phyloP scores from a whole-genome alignment of 208 protist genomes.

The Wallacemonas sp. region DNA sequence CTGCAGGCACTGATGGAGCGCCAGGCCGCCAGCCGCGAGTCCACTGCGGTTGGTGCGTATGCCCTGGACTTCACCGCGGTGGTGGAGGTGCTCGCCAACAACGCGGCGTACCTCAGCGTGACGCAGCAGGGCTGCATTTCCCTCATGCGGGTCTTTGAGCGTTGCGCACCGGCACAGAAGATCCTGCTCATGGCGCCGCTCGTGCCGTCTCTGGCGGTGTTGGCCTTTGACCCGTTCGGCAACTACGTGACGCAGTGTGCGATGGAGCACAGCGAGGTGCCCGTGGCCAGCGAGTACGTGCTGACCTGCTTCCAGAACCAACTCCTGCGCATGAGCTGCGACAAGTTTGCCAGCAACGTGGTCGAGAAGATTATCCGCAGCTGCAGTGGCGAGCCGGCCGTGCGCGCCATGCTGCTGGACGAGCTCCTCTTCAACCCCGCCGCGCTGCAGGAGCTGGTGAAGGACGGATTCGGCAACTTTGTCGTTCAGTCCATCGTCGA shows the following conservation, averaged over 20 bases:
- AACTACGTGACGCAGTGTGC: slow-evolving; percentile 92
- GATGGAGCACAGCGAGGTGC: slow-evolving; percentile 68
- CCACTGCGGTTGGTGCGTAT: background rate
- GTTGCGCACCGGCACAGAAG: slow-evolving; percentile 58
- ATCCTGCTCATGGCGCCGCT: slow-evolving; percentile 54
- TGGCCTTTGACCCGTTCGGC: slow-evolving; percentile 80
- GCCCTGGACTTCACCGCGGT: slow-evolving; percentile 57
- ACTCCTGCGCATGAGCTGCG: slow-evolving; percentile 73
- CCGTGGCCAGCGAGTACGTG: slow-evolving; percentile 61
- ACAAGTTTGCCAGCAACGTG: slow-evolving; percentile 88
- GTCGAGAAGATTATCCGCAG: slow-evolving; percentile 77
- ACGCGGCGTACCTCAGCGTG: slow-evolving; percentile 77
- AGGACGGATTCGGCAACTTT: slow-evolving; percentile 87
- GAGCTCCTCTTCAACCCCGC: slow-evolving; percentile 84
- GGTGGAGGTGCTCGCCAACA: slow-evolving; percentile 58
- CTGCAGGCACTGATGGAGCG: slow-evolving; percentile 77
- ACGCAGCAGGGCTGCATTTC: slow-evolving; percentile 89
- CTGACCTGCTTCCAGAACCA: slow-evolving; percentile 54
- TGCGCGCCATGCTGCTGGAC: slow-evolving; percentile 70
- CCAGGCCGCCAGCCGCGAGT: slow-evolving; percentile 5
- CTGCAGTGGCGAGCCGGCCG: slow-evolving; percentile 61
- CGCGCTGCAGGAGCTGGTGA: slow-evolving; percentile 71
- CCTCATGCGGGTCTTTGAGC: slow-evolving; percentile 85
- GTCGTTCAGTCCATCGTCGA: slow-evolving; percentile 81
- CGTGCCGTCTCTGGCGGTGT: slow-evolving; percentile 59